Evolutionary conservation across 805 yeast genomes (phyloP).

Genomic region (Wickerhamiella siamensis): DNA sequence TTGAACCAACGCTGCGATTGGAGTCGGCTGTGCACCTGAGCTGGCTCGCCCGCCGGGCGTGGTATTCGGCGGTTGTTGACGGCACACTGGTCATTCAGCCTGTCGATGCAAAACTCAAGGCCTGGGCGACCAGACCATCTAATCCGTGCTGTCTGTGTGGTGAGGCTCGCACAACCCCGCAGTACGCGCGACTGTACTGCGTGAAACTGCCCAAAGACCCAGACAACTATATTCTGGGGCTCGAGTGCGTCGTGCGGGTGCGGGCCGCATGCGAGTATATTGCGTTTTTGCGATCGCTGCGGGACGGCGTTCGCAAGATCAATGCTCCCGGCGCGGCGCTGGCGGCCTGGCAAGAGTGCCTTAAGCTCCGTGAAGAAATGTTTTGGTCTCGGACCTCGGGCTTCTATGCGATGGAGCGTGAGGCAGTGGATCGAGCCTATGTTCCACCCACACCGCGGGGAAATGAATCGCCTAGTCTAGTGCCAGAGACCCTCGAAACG

Average conservation of each 20-base stretch:
- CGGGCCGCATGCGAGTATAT: constrained; percentile 74
- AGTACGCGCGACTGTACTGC: constrained; percentile 65
- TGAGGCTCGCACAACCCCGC: constrained; percentile 51
- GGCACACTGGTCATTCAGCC: constrained; percentile 80
- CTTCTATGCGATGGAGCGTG: constrained; percentile 9
- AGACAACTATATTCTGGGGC: constrained; percentile 43
- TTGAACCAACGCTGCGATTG: constrained; percentile 56
- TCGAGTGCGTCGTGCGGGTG: constrained; percentile 63
- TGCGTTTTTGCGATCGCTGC: constrained; percentile 55
- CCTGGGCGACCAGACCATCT: constrained; percentile 34
- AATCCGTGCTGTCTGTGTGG: constrained; percentile 77
- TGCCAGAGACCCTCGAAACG: neutral
- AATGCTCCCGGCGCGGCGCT: constrained; percentile 28
- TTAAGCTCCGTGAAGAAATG: constrained; percentile 52
- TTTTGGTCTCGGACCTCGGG: constrained; percentile 74
- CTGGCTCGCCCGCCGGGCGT: constrained; percentile 45
- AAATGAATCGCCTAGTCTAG: neutral
- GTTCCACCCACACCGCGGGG: neutral
- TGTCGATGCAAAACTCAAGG: constrained; percentile 66
- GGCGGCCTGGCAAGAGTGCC: constrained; percentile 50
- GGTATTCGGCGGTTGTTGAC: constrained; percentile 57
- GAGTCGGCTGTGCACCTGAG: constrained; percentile 51
- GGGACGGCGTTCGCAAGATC: constrained; percentile 45
- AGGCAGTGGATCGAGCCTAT: neutral
- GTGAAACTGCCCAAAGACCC: constrained; percentile 30